Evolutionary conservation across 495 filamentous ascomycete species (phyloP), one percentile per base, ranked within the genome.

Genomic region (Podospora sp.): DNA sequence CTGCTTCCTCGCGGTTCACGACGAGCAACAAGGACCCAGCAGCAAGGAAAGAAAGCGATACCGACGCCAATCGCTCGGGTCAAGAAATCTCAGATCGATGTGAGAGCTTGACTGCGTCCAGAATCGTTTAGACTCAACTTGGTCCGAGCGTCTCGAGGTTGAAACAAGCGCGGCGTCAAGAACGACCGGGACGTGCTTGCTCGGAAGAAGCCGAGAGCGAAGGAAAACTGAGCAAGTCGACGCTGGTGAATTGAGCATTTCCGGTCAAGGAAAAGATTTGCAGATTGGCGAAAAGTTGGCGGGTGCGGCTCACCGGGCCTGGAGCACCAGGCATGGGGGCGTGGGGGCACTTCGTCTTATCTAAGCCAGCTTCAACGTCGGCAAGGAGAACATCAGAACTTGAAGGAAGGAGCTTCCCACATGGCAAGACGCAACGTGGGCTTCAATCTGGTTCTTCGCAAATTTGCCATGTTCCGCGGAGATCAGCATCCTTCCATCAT

Each of bases 221-320:
- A 63, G 21, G 52, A 29, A 29, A 25, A 3, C 29, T 33, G 29
- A 33, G 29, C 29, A 33, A 33, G 8, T 33, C n/a, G 26, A 21
- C 14, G 40, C 27, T 25, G 62, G 8, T 36, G 24, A 57, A 40
- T 22, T 65, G 22, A 40, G 52, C 52, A 65, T 65, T 35, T 65
- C 63, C 63, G 63, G 60, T 57, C 63, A 14, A 22, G 21, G 22
- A 58, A n/a, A 29, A 27, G 20, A 57, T 25, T 26, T 57, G 33
- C 27, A 58, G 63, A 65, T 65, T 65, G 63, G 63, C 63, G 63
- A 65, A 40, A 57, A 11, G 25, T 21, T 53, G 61, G 25, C 63
- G 22, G 21, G 63, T 65, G 63, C 52, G 50, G 63, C 63, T 65
- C 63, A 46, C 29, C n/a, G 62, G 52, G 63, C 14, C 63, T 65